Percentiles rank a stretch among this genome's conserved stretches.
Conservation (phyloP, 202 grass and related monocot species). For the Hordeum pubiflorum region DNA sequence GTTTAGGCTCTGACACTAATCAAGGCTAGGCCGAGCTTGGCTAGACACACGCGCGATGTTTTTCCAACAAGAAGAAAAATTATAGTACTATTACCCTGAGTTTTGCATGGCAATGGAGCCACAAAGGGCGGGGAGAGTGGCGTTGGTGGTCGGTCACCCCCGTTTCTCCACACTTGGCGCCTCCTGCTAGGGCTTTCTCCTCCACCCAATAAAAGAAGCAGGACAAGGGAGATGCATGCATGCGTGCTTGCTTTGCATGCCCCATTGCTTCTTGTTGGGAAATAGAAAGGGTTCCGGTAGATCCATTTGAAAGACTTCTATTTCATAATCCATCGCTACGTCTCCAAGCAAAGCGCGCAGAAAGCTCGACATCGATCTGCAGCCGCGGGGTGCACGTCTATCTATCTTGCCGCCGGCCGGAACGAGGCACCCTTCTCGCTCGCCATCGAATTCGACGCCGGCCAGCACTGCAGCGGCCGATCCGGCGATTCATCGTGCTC, state of each 20-base stretch:
- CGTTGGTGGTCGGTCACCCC: neutral
- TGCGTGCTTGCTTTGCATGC: neutral
- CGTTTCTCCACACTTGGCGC: neutral
- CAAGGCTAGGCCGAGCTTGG: neutral
- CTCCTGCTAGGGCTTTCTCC: neutral
- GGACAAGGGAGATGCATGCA: neutral
- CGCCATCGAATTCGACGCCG: neutral
- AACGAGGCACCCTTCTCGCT: neutral
- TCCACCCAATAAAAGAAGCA: neutral
- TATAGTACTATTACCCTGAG: too few relatives aligned
- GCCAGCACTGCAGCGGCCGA: neutral
- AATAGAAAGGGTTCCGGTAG: constrained; percentile 10
- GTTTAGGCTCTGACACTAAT: too few relatives aligned
- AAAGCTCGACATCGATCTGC: neutral
- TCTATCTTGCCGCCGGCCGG: neutral
- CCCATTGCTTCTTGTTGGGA: constrained; percentile 13
- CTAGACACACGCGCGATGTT: neutral
- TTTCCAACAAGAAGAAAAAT: neutral
- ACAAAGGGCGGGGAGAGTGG: neutral
- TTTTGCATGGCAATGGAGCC: neutral
- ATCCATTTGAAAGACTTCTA: neutral
- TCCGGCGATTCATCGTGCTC: neutral
- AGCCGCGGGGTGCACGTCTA: neutral
- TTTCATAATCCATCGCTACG: neutral
- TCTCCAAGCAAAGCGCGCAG: constrained; percentile 1